Evolutionary conservation across 768 basidiomycete species (phyloP), one percentile per base, ranked within the genome.

Genomic region (Phlegmacium glaucopus): DNA sequence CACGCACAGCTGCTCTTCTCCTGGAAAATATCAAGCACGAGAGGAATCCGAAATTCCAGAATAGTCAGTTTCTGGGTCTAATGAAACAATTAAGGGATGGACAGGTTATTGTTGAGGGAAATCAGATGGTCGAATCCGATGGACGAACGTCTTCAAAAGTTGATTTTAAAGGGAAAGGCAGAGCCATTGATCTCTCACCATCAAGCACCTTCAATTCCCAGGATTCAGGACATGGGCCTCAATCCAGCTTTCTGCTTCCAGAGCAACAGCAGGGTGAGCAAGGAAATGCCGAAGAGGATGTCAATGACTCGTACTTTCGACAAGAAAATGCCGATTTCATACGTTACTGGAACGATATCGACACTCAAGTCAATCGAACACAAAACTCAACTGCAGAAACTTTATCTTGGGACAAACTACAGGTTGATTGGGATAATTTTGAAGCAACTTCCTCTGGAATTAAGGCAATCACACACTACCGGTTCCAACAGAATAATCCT

Each of bases 1-100:
- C 92, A 2, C 77, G 79, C 25, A 86, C 90, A 7, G 93, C 93
- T 9, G 90, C 81, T 8, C 69, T 83, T 36, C 76, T 95, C 32
- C 69, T 95, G 45, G 80, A 90, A 35, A 76, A 85, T n/a, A 78
- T 94, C 39, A 73, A 78, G 58, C 67, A 84, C 48, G 88, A 89
- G 45, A 74, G 78, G 58, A 92, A 90, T 59, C 80, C 84, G 29
- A 96, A 95, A 62, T 93, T 96, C 59, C 76, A 81, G 65, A 78
- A 90, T 27, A 92, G 90, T 63, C 75, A 79, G 49, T 96, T 96
- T 62, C 72, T 96, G 74, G 76, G 76, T 16, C 74, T 96, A 22
- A 95, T 96, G 93, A 79, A 77, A 43, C 83, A 90, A 62, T 67
- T 96, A 46, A 74, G 90, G 32, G 93, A 94, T 64, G 79, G 83